Conservation (phyloP, 495 filamentous ascomycete genomes). For the Neurospora tetrasperma region DNA sequence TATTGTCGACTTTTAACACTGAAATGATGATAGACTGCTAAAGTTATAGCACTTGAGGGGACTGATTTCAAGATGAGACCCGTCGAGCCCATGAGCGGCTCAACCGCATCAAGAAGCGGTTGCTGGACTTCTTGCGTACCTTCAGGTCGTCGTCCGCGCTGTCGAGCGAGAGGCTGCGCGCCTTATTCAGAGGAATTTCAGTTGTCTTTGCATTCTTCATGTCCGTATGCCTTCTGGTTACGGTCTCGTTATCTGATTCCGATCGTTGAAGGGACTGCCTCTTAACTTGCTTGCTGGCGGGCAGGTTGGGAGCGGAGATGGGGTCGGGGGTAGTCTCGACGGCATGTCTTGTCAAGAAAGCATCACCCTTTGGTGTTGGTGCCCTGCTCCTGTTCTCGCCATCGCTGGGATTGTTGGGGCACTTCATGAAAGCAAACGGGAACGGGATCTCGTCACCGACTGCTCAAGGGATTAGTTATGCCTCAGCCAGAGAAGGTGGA, state of each 20-base stretch:
- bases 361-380: constrained; percentile 4
- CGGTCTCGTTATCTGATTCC: background rate
- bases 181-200: constrained; percentile 2
- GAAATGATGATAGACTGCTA: background rate
- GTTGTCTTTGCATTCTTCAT: background rate
- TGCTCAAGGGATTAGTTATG: constrained; percentile 4
- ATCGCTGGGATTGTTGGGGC: background rate
- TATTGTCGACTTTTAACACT: background rate
- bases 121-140: constrained; percentile 3
- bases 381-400: background rate
- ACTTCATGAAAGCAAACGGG: constrained; percentile 22
- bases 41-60: background rate
- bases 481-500: background rate
- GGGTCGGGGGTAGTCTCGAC: background rate
- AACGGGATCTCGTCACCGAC: constrained; percentile 18
- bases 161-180: constrained; percentile 13
- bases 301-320: background rate
- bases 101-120: constrained; percentile 11
- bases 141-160: constrained; percentile 14
- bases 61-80: constrained; percentile 3
- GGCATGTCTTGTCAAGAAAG: background rate
- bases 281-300: background rate
- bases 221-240: background rate
- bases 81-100: constrained; percentile 16
- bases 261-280: constrained; percentile 1